Evolutionary conservation across 345 rosid genomes (phyloP).

Genomic region (Melastoma malabathricum): DNA sequence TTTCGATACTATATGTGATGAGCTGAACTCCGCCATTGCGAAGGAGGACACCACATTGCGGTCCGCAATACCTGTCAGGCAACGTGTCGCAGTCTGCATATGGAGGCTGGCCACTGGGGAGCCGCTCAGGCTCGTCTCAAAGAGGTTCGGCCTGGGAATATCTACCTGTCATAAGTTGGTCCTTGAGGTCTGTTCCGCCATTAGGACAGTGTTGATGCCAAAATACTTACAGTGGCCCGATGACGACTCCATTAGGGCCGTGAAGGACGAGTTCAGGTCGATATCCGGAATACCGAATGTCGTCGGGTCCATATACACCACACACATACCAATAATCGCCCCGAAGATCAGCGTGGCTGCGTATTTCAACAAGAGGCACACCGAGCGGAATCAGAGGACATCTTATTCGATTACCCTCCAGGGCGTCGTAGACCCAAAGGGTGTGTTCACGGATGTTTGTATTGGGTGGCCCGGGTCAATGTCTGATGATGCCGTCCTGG

Average conservation of each 20-base stretch:
- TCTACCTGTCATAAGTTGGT: conserved; percentile 20
- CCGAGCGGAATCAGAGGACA: conserved; percentile 18
- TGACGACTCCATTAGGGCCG: conserved; percentile 5
- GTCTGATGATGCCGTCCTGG: conserved; percentile 17
- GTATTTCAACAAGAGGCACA: conserved; percentile 17
- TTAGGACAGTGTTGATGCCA: conserved; percentile 13
- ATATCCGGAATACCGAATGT: conserved; percentile 14
- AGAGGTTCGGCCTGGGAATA: conserved; percentile 17
- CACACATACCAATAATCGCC: conserved; percentile 17
- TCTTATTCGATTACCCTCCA: conserved; percentile 19
- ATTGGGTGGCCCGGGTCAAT: conserved; percentile 21
- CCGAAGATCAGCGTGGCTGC: conserved; percentile 19
- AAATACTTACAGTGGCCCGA: conserved; percentile 19
- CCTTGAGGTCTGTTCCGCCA: conserved; percentile 15
- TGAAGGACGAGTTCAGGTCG: conserved; percentile 10
- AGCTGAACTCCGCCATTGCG: conserved; percentile 60
- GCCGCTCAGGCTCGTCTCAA: conserved; percentile 17
- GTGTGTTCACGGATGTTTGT: conserved; percentile 17
- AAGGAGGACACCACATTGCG: conserved; percentile 83
- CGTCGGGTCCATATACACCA: conserved; percentile 19
- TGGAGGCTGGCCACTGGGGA: conserved; percentile 53
- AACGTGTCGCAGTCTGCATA: conserved; percentile 84
- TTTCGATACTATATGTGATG: conserved; percentile 72
- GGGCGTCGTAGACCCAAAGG: conserved; percentile 16
- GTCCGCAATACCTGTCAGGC: conserved; percentile 82